Base-by-base conservation (phyloP, 257 asterid genomes). In the Lycium barbarum region DNA sequence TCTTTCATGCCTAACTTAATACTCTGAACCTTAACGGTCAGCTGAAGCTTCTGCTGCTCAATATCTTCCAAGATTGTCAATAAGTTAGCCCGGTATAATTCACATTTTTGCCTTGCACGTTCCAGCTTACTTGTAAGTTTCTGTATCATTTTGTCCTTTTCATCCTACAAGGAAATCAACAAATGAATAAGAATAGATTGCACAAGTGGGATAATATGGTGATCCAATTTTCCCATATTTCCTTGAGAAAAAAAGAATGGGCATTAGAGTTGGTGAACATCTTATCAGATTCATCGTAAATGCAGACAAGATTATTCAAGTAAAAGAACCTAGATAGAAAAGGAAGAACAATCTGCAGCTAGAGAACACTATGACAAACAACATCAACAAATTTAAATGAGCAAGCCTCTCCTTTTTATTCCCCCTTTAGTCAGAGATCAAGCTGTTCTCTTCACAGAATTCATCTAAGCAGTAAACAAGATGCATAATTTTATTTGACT, bases 11-110 rank as follows among this genome's bases (percentile, higher is more conserved):
- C 8, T 6, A 71, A 59, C 79, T 63, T 85, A 20, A 85, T 81
- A 14, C 61, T 81, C 14, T 85, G 82, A 35, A 81, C 83, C 81
- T 81, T 85, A n/a, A 85, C 87, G 5, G 82, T 43, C 43, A 85
- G 18, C n/a, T 57, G 85, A 2, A 85, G 76, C 22, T 85, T 81
- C 66, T 72, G 83, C 79, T 72, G 83, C 26, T 81, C 85, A 73
- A 85, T 85, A 59, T 82, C 80, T 81, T 85, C 72, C 79, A 71
- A 79, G 17, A 81, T 47, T 36, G 83, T 33, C 43, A 72, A 57
- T 62, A 82, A 85, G 71, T 20, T 57, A 18, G 79, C 38, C 7
- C 85, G 66, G 43, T 81, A 81, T 35, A 9, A 53, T 57, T 81
- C 83, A 45, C 83, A 70, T 85, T 70, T 70, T 62, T 35, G 82